Conservation (phyloP, 139 green algal species). For the Chlamydomonas incerta region DNA sequence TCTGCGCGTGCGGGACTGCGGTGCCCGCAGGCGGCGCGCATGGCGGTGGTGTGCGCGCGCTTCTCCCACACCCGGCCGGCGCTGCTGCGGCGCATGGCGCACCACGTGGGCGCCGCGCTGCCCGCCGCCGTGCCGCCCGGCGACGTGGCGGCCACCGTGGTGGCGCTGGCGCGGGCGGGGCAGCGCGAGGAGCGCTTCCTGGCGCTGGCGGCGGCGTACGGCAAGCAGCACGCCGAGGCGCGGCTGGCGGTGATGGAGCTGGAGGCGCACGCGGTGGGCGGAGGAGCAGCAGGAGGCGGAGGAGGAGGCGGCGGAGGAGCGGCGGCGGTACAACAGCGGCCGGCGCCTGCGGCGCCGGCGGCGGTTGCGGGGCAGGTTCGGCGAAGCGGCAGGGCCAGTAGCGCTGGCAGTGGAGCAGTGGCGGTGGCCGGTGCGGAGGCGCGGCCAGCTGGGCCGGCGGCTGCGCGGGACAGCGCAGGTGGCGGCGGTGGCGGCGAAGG, state of each 20-base stretch:
- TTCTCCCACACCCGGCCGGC: not conserved
- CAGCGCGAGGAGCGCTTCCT: conserved; percentile 29
- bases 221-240: not conserved
- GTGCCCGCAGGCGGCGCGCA: not conserved
- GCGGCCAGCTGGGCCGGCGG: no score
- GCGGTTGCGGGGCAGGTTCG: not conserved
- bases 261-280: not conserved
- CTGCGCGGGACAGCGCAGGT: no score
- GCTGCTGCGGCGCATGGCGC: conserved; percentile 25
- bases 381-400: not conserved
- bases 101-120: conserved; percentile 25
- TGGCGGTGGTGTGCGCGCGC: not conserved
- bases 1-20: no score
- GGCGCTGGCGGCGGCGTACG: not conserved
- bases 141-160: not conserved
- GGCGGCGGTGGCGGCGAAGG: no score
- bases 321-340: no score
- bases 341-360: not conserved
- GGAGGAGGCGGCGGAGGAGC: not conserved
- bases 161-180: not conserved
- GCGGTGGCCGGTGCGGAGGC: not conserved
- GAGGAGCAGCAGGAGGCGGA: not conserved
- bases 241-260: not conserved
- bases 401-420: not conserved
- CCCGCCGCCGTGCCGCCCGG: not conserved